Conservation (phyloP, 352 stramenopile genomes). For the Blastocystis sp. region DNA sequence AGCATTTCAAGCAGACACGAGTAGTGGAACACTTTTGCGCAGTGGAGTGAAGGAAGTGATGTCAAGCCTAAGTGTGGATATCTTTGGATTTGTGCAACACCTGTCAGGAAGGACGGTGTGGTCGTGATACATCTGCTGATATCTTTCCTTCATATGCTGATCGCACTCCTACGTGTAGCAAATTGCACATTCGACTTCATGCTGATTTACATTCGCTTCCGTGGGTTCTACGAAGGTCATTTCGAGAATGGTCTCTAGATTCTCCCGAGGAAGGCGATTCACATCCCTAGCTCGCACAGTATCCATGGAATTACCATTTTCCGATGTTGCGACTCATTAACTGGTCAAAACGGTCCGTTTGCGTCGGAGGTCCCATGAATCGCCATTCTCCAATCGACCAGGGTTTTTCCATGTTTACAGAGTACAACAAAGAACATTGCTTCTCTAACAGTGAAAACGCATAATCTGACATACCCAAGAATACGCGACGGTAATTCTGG, state of each 20-base stretch:
- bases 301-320: neutral
- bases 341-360: neutral
- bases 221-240: neutral
- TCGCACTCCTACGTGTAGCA: constrained; percentile 11
- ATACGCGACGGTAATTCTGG: constrained; percentile 36
- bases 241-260: neutral
- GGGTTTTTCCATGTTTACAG: constrained; percentile 12
- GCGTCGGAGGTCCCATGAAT: constrained; percentile 3
- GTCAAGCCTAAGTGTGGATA: neutral
- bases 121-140: constrained; percentile 15
- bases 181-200: constrained; percentile 47
- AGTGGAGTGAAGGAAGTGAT: neutral
- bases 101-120: constrained; percentile 24
- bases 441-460: neutral
- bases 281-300: neutral
- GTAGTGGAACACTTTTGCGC: constrained; percentile 27
- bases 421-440: constrained; percentile 31
- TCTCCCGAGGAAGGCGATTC: neutral
- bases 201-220: constrained; percentile 3
- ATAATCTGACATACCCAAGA: neutral
- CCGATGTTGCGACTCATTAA: neutral
- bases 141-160: neutral
- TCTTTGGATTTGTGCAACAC: constrained; percentile 24
- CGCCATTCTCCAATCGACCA: constrained; percentile 14
- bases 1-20: constrained; percentile 44